phyloP scores from a whole-genome alignment of 768 basidiomycete species.

The Lactarius pseudohatsudake region DNA sequence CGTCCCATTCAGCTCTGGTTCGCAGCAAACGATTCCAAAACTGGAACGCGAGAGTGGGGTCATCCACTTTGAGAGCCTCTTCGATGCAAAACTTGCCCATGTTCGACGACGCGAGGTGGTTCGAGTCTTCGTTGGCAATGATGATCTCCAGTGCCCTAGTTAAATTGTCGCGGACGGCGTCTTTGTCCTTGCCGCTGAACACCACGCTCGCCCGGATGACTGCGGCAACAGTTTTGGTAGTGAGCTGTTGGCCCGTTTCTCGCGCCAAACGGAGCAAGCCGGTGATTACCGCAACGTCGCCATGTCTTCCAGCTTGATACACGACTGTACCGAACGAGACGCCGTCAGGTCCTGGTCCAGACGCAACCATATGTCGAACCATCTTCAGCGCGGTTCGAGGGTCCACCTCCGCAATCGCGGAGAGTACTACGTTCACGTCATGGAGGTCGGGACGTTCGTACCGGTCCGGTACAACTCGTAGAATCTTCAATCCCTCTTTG shows the following conservation, averaged over 20 bases:
- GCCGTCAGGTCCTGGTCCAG: constrained; percentile 51
- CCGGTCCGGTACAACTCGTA: constrained; percentile 49
- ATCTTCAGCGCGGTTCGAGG: constrained; percentile 48
- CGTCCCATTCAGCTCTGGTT: constrained; percentile 47
- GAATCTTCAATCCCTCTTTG: constrained; percentile 46
- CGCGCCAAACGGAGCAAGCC: constrained; percentile 44
- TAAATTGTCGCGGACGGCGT: constrained; percentile 39
- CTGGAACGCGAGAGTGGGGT: constrained; percentile 53
- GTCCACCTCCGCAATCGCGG: constrained; percentile 50
- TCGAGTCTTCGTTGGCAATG: constrained; percentile 37
- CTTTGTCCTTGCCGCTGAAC: constrained; percentile 31
- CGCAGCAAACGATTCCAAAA: constrained; percentile 58
- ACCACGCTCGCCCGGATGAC: constrained; percentile 29
- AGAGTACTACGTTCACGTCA: constrained; percentile 65
- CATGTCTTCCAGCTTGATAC: constrained; percentile 51
- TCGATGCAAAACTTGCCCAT: constrained; percentile 53
- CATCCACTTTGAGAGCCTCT: constrained; percentile 48
- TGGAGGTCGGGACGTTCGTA: constrained; percentile 56
- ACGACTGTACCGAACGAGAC: constrained; percentile 63
- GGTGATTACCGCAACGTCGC: constrained; percentile 45
- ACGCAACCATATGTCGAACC: constrained; percentile 50
- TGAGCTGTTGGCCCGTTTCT: constrained; percentile 41
- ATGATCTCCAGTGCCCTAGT: constrained; percentile 45
- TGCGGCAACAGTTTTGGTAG: constrained; percentile 46
- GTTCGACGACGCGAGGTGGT: constrained; percentile 43